These are phyloP conservation scores for Thoreauomyces humboldtii DNA, from an alignment of 192 early-diverging fungal genomes.

Conservation along the genomic window DNA sequence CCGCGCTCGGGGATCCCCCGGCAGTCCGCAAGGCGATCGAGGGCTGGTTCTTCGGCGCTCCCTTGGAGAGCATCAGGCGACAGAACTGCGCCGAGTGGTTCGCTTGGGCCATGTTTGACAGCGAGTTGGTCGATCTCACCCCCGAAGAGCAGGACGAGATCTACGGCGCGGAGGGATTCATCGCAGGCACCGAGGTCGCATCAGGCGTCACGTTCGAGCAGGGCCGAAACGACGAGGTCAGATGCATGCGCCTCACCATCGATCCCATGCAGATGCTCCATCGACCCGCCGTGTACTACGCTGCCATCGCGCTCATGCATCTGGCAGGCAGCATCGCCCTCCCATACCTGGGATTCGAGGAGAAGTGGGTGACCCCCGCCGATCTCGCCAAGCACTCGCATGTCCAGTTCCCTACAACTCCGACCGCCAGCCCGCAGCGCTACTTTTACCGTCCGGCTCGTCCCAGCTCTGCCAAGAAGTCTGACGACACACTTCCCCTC, in stretches of 20 bases:
- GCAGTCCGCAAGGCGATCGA: background rate
- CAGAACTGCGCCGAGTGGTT: slow-evolving; percentile 2
- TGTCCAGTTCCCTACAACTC: too few relatives aligned
- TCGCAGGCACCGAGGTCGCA: background rate
- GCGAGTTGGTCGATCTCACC: background rate
- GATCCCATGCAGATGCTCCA: slow-evolving; percentile 56
- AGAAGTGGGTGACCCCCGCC: background rate
- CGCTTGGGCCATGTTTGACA: slow-evolving; percentile 26
- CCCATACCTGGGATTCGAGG: background rate
- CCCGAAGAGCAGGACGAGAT: background rate
- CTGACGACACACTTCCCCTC: slow-evolving; percentile 41
- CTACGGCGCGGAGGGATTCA: background rate
- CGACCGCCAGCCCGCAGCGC: background rate
- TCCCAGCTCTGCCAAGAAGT: slow-evolving; percentile 16
- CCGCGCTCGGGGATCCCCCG: background rate
- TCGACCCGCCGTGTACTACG: slow-evolving; percentile 57
- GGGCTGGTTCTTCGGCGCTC: slow-evolving; percentile 18
- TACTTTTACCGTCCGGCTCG: slow-evolving; percentile 7
- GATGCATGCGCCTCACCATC: slow-evolving; percentile 54
- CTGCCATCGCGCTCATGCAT: slow-evolving; percentile 28
- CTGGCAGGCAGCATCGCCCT: background rate
- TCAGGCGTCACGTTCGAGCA: background rate
- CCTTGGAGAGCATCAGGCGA: background rate
- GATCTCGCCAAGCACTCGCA: background rate
- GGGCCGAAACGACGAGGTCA: slow-evolving; percentile 1